Conservation (phyloP, 345 rosid species). For the Pistacia integerrima region DNA sequence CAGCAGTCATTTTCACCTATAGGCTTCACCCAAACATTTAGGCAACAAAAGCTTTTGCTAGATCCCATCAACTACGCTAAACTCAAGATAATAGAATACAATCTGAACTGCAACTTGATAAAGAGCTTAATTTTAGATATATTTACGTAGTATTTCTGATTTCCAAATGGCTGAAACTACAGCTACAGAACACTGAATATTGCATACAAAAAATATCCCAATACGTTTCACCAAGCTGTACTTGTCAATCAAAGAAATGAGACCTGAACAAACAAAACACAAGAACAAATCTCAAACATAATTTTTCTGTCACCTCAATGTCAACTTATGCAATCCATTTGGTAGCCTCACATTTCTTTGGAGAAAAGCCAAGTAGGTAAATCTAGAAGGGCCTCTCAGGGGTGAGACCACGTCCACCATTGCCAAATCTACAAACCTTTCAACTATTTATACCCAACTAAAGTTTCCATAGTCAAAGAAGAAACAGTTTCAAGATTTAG, state of each 20-base stretch:
- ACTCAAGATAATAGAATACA: neutral
- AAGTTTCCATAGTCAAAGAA: neutral
- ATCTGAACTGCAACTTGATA: neutral
- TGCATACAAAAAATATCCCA: neutral
- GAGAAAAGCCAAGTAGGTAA: slow-evolving; percentile 12
- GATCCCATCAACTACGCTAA: neutral
- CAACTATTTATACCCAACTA: slow-evolving; percentile 1
- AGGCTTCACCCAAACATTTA: neutral
- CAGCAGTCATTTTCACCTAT: neutral
- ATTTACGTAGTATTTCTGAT: neutral
- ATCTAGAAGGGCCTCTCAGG: slow-evolving; percentile 6
- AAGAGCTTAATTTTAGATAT: neutral
- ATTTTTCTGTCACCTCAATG: neutral
- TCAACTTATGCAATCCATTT: slow-evolving; percentile 3
- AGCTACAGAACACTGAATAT: neutral
- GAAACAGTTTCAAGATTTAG: neutral
- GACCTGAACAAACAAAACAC: neutral
- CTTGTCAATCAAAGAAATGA: neutral
- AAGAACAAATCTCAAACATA: neutral
- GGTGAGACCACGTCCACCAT: slow-evolving; percentile 11
- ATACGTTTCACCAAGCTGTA: neutral
- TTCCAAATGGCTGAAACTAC: neutral
- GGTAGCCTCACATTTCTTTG: slow-evolving; percentile 9
- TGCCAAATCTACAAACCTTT: neutral
- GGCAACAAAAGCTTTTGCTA: neutral